phyloP scores from a whole-genome alignment of 1,284 basidiomycete genomes.

The Boletus hoseneyae region DNA sequence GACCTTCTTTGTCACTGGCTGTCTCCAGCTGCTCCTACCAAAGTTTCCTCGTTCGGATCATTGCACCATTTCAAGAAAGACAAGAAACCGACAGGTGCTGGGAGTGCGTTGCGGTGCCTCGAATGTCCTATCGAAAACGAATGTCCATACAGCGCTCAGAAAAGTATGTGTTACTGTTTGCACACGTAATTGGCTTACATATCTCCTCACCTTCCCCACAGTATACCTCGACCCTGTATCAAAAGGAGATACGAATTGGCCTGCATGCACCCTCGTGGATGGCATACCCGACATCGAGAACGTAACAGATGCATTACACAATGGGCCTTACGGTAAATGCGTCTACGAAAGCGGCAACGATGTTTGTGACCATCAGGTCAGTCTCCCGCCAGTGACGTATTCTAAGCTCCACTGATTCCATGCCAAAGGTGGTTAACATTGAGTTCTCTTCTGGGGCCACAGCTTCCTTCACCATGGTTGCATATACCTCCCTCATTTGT shows the following conservation, averaged over 20 bases:
- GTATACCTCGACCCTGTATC: slow-evolving; percentile 70
- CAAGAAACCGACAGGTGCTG: slow-evolving; percentile 66
- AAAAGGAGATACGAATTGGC: slow-evolving; percentile 59
- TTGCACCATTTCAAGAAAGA: slow-evolving; percentile 75
- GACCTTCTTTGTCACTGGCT: slow-evolving; percentile 80
- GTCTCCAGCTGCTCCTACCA: slow-evolving; percentile 56
- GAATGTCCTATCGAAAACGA: slow-evolving; percentile 69
- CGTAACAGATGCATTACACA: slow-evolving; percentile 58
- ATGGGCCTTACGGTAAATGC: slow-evolving; percentile 75
- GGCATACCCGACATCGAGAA: slow-evolving; percentile 79
- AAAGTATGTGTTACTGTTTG: slow-evolving; percentile 49
- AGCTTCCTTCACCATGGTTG: slow-evolving; percentile 81
- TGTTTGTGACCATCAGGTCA: slow-evolving; percentile 72
- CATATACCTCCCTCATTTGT: slow-evolving; percentile 67
- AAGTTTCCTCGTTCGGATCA: slow-evolving; percentile 82
- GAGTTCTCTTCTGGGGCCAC: slow-evolving; percentile 77
- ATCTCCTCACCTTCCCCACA: slow-evolving; percentile 29
- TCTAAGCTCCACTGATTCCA: slow-evolving; percentile 1
- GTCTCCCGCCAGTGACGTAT: background rate
- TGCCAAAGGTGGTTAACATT: slow-evolving; percentile 66
- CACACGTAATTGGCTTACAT: slow-evolving; percentile 8
- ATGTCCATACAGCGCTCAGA: slow-evolving; percentile 84
- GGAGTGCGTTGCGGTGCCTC: slow-evolving; percentile 63
- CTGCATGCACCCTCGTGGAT: slow-evolving; percentile 64
- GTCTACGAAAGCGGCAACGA: slow-evolving; percentile 83